Evolutionary conservation across 352 stramenopile species (phyloP).

Genomic region (Pythium rishiriense): DNA sequence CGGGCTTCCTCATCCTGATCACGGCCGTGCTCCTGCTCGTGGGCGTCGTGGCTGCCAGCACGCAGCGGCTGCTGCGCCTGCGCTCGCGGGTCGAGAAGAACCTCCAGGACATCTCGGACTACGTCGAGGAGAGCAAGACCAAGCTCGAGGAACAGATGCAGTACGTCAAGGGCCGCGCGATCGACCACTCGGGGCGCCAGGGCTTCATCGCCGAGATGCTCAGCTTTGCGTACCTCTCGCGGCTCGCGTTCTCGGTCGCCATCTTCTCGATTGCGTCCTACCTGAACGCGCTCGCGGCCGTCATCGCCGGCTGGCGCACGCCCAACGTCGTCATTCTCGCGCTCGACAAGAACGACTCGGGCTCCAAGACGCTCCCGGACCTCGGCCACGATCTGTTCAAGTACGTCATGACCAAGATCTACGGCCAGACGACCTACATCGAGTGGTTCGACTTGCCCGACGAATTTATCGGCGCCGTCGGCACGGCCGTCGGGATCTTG

Average conservation of each 20-base stretch:
- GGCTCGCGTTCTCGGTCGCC: conserved; percentile 74
- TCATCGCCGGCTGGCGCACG: conserved; percentile 82
- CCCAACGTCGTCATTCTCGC: conserved; percentile 81
- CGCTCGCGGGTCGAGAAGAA: conserved; percentile 71
- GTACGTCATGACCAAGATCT: conserved; percentile 83
- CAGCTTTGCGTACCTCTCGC: conserved; percentile 83
- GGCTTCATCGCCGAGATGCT: conserved; percentile 89
- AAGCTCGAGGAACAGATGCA: conserved; percentile 71
- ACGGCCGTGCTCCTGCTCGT: conserved; percentile 66
- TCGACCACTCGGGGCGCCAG: conserved; percentile 72
- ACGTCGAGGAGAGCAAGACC: conserved; percentile 61
- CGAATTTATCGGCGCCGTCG: conserved; percentile 76
- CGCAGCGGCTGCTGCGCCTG: conserved; percentile 39
- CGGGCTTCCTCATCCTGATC: conserved; percentile 84
- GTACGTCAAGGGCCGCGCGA: conserved; percentile 69
- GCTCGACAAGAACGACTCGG: conserved; percentile 56
- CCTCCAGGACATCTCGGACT: conserved; percentile 76
- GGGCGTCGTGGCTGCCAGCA: conserved; percentile 54
- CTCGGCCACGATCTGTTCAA: conserved; percentile 87
- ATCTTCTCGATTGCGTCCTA: conserved; percentile 81
- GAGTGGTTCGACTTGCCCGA: conserved; percentile 86
- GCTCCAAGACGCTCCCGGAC: conserved; percentile 77
- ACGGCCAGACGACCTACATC: conserved; percentile 79
- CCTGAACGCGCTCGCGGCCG: conserved; percentile 77
- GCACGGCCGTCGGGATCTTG: conserved; percentile 63